Percentiles rank a stretch among this genome's conserved stretches.
These are phyloP conservation scores for Pisolithus microcarpus DNA, from an alignment of 768 basidiomycete species.

Conservation along the genomic window DNA sequence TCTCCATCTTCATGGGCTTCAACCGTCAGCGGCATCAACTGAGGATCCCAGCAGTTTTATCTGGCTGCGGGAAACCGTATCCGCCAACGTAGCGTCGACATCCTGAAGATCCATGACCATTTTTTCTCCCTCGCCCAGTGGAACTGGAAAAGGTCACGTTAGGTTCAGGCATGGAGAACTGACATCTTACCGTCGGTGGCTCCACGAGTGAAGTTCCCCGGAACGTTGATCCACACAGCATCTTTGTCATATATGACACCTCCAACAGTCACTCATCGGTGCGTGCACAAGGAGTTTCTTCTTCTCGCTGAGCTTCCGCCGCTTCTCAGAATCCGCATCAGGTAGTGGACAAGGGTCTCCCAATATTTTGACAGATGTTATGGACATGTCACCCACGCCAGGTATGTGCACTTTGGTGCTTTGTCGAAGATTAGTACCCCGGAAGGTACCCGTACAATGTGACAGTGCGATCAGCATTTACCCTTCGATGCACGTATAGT, in stretches of 20 bases:
- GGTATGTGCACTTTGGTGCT: constrained; percentile 88
- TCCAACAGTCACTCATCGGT: constrained; percentile 97
- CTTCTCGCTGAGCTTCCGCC: constrained; percentile 91
- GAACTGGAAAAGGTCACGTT: constrained; percentile 34
- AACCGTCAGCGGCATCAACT: constrained; percentile 55
- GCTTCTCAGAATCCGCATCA: constrained; percentile 82
- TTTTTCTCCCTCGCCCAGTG: constrained; percentile 88
- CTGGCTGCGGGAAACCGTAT: constrained; percentile 70
- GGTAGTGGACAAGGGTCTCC: constrained; percentile 97
- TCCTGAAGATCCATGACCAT: constrained; percentile 99
- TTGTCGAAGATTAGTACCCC: constrained; percentile 75
- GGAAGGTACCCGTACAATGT: constrained; percentile 93
- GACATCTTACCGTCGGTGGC: constrained; percentile 48
- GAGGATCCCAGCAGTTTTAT: constrained; percentile 84
- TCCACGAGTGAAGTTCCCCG: constrained; percentile 86
- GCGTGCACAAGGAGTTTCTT: constrained; percentile 88
- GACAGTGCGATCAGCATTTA: constrained; percentile 88
- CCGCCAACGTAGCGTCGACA: constrained; percentile 72
- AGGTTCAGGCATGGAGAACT: not conserved
- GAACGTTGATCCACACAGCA: constrained; percentile 96
- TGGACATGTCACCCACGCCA: constrained; percentile 83
- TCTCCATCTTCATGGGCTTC: constrained; percentile 21
- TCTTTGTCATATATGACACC: constrained; percentile 98
- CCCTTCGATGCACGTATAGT: constrained; percentile 67
- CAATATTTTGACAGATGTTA: constrained; percentile 65